These are phyloP conservation scores for Datisca glomerata DNA, from an alignment of 306 rosid species.

Conservation along the genomic window DNA sequence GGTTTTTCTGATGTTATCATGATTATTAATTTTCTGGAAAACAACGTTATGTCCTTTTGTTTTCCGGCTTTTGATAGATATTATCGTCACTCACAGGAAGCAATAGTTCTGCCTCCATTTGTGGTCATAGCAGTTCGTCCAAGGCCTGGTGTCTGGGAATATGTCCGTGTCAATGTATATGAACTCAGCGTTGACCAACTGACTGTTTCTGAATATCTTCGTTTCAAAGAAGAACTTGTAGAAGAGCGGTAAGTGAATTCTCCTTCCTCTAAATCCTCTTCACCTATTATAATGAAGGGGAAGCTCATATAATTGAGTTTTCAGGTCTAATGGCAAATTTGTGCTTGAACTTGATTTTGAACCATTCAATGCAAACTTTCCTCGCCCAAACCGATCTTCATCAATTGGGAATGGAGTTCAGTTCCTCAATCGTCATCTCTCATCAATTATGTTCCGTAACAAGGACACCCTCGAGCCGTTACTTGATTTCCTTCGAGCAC, in stretches of 20 bases:
- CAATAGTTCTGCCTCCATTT: slow-evolving; percentile 77
- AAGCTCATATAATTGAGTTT: too few species aligned
- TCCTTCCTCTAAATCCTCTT: neutral
- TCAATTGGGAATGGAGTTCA: slow-evolving; percentile 97
- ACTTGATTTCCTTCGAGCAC: slow-evolving; percentile 80
- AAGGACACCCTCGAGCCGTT: slow-evolving; percentile 71
- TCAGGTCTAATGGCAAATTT: slow-evolving; percentile 31
- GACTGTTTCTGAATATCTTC: slow-evolving; percentile 72
- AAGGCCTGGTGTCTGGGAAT: slow-evolving; percentile 89
- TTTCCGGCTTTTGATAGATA: too few species aligned
- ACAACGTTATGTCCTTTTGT: too few species aligned
- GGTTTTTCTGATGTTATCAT: too few species aligned
- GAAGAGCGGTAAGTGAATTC: slow-evolving; percentile 42
- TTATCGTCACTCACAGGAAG: too few species aligned
- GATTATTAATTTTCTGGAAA: too few species aligned
- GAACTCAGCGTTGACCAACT: slow-evolving; percentile 87
- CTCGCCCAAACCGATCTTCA: slow-evolving; percentile 77
- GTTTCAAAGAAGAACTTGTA: slow-evolving; percentile 77
- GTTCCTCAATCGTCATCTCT: slow-evolving; percentile 93
- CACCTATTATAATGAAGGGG: slow-evolving; percentile 5
- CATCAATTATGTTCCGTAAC: slow-evolving; percentile 75
- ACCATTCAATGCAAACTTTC: slow-evolving; percentile 84
- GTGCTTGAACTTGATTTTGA: slow-evolving; percentile 83
- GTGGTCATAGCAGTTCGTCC: slow-evolving; percentile 90
- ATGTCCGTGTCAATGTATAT: slow-evolving; percentile 62